Evolutionary conservation across 208 protist species (phyloP), one percentile per base, ranked within the genome.

Genomic region (Phytomonas francai): DNA sequence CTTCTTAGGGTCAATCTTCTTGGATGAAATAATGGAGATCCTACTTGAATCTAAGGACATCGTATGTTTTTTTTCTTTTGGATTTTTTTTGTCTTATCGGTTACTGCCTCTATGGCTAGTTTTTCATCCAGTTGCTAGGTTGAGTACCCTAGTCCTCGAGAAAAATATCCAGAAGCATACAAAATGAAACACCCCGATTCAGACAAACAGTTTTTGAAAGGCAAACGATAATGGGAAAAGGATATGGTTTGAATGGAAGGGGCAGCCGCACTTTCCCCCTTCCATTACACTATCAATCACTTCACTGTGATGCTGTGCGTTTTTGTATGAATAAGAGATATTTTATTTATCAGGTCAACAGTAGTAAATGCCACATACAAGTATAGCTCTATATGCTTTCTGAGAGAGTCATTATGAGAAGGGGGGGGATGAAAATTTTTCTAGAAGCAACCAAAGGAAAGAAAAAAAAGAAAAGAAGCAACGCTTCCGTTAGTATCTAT

Each of bases 11-110:
- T 95, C 74, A 22, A 76, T 87, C 64, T 95, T 92, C n/a, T 70
- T 84, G 28, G 85, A 72, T 58, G 66, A 79, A n/a, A 95, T 79
- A 60, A 95, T 87, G 27, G 84, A 90, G 57, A 95, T 91, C 59
- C 87, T 91, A 36, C 73, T 81, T 16, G 76, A 76, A 36, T 94
- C 89, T 14, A 93, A 64, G 19, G 74, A 67, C 79, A 84, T 83
- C 3, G 4, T 6, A 7, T 2, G n/a, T 29, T 28, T 39, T 30
- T 3, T 8, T 49, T 8, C 56, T 28, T 30, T 6, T 30, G 4
- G 19, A 58, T 56, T 4, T 4, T 30, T 54, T 34, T 27, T 11
- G 22, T n/a, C 7, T 51, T 11, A 61, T n/a, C 0, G 8, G 9
- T 51, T 68, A 3, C 29, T 68, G 4, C 27, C 4, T 32, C 61